phyloP scores from a whole-genome alignment of 495 filamentous ascomycete species.

The Penicillium odoratum region DNA sequence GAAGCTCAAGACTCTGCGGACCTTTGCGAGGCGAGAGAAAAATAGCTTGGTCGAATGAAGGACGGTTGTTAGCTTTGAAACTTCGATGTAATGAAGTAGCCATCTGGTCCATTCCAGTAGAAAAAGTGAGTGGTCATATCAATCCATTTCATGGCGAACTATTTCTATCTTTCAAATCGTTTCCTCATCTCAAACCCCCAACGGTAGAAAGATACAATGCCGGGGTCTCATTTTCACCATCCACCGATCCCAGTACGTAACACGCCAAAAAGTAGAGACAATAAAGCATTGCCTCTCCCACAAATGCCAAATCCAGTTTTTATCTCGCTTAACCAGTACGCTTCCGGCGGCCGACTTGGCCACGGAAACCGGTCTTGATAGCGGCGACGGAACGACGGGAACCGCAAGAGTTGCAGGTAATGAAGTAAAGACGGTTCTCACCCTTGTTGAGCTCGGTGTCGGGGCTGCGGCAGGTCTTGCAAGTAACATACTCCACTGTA shows the following conservation, averaged over 20 bases:
- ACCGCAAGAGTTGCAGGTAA: conserved; percentile 85
- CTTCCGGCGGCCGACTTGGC: conserved; percentile 94
- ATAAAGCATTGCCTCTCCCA: conserved; percentile 24
- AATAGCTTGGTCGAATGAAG: background rate
- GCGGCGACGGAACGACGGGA: conserved; percentile 88
- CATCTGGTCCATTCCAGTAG: background rate
- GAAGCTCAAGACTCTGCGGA: too few relatives aligned
- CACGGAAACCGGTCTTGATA: conserved; percentile 99
- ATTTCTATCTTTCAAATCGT: conserved; percentile 11
- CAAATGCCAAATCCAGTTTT: conserved; percentile 12
- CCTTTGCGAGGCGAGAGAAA: too few relatives aligned
- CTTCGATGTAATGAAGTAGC: background rate
- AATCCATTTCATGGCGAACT: conserved; percentile 6
- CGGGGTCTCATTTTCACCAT: conserved; percentile 3
- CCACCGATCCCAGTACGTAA: background rate
- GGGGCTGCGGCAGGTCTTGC: conserved; percentile 92
- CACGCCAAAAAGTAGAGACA: conserved; percentile 28
- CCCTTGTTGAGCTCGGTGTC: conserved; percentile 98
- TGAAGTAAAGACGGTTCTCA: conserved; percentile 91
- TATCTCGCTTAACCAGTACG: conserved; percentile 42
- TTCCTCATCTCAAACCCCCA: conserved; percentile 9
- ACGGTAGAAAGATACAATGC: conserved; percentile 6
- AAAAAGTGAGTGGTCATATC: conserved; percentile 6
- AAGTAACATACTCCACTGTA: conserved; percentile 94
- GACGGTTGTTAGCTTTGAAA: background rate